A percentile compares a stretch with the other conserved stretches of the same genome.
These are phyloP conservation scores for Saccharomycopsis sp. DNA, from an alignment of 805 yeast genomes.

Conservation along the genomic window DNA sequence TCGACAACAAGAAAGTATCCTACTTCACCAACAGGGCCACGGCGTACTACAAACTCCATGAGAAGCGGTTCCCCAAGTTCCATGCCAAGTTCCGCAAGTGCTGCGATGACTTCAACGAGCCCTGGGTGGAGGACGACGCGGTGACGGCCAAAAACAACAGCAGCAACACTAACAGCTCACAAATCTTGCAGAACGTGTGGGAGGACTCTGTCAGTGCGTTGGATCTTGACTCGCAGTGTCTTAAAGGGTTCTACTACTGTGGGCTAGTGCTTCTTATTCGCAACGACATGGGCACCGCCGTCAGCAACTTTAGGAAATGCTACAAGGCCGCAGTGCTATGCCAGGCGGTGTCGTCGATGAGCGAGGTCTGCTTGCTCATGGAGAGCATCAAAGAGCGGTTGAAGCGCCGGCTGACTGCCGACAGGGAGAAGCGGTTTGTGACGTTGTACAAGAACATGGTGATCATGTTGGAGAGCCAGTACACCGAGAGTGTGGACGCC, in stretches of 20 bases:
- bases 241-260: conserved; percentile 2
- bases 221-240: not conserved
- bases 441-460: not conserved
- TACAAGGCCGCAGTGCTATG: not conserved
- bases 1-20: not conserved
- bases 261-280: conserved; percentile 3
- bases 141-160: not conserved
- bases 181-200: not conserved
- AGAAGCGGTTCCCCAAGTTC: not conserved
- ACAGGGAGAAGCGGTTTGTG: not conserved
- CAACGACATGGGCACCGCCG: not conserved
- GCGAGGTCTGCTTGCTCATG: not conserved
- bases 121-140: not conserved
- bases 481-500: not conserved
- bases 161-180: not conserved
- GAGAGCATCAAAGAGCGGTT: not conserved
- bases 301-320: not conserved
- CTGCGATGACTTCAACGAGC: too few species aligned
- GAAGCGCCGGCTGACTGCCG: not conserved
- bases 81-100: not conserved
- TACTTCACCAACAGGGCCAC: conserved; percentile 7
- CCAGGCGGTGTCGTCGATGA: not conserved
- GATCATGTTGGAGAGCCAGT: not conserved
- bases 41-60: conserved; percentile 6
- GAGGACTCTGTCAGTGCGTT: not conserved